phyloP scores from a whole-genome alignment of 1,139 yeast species.

The Meyerozyma sp. region DNA sequence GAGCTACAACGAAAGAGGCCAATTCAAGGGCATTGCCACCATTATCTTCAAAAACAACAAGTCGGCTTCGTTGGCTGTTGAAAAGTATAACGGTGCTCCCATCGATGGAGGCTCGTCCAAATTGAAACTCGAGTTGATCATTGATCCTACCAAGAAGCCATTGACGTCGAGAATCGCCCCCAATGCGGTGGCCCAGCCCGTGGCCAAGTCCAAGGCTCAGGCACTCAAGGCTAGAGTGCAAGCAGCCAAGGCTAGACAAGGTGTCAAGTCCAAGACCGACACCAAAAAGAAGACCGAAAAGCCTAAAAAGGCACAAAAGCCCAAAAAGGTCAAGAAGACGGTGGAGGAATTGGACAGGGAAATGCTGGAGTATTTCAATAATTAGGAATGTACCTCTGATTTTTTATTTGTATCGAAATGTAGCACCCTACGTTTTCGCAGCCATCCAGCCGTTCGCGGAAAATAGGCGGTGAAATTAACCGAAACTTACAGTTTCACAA shows the following conservation, averaged over 20 bases:
- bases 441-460: no score
- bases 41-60: slow-evolving; percentile 66
- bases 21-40: slow-evolving; percentile 89
- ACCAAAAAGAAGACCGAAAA: slow-evolving; percentile 22
- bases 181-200: slow-evolving; percentile 18
- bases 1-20: slow-evolving; percentile 82
- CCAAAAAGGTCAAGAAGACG: slow-evolving; percentile 61
- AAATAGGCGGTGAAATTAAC: no score
- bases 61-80: slow-evolving; percentile 68
- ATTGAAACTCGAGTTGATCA: slow-evolving; percentile 77
- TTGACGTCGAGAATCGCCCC: slow-evolving; percentile 67
- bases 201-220: slow-evolving; percentile 18
- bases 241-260: slow-evolving; percentile 10
- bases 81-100: slow-evolving; percentile 86
- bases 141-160: slow-evolving; percentile 81
- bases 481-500: background rate
- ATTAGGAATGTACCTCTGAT: background rate
- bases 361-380: slow-evolving; percentile 79
- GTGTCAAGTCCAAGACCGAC: slow-evolving; percentile 11
- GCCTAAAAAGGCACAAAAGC: slow-evolving; percentile 23
- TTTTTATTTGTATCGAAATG: no score
- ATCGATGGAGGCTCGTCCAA: slow-evolving; percentile 81
- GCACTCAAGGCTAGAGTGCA: slow-evolving; percentile 16
- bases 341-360: slow-evolving; percentile 90
- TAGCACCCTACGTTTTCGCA: background rate